Evolutionary conservation across 495 filamentous ascomycete genomes (phyloP).

Genomic region (Neurospora africana): DNA sequence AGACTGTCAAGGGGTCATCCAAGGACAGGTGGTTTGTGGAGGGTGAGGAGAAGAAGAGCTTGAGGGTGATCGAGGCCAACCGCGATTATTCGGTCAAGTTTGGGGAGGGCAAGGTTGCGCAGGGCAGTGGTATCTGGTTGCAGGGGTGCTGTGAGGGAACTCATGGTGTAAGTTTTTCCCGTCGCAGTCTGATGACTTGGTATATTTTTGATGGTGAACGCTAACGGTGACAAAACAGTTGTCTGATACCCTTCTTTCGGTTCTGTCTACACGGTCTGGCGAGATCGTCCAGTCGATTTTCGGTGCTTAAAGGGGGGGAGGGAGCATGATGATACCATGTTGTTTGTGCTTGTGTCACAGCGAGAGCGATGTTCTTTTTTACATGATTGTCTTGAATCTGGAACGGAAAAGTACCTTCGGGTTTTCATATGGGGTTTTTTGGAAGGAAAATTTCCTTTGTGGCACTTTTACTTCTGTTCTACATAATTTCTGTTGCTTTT

Average conservation of each 20-base stretch:
- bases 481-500: not conserved
- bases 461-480: constrained; percentile 1
- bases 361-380: not conserved
- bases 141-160: constrained; percentile 91
- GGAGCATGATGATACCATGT: not conserved
- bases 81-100: constrained; percentile 71
- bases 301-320: constrained; percentile 17
- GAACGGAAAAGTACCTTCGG: not conserved
- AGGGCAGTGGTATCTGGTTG: constrained; percentile 71
- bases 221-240: constrained; percentile 30
- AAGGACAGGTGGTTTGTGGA: constrained; percentile 25
- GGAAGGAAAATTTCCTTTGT: not conserved
- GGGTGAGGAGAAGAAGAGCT: constrained; percentile 2
- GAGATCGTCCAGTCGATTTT: constrained; percentile 70
- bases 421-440: not conserved
- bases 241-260: constrained; percentile 68
- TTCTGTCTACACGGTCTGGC: constrained; percentile 59
- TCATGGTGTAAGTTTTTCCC: constrained; percentile 61
- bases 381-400: not conserved
- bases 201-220: not conserved
- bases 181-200: not conserved
- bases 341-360: not conserved
- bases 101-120: constrained; percentile 52
- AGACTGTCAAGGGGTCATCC: not conserved
- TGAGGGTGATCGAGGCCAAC: constrained; percentile 21